A percentile compares a stretch with the other conserved stretches of the same genome.
These are phyloP conservation scores for Myriosclerotinia duriaeana DNA, from an alignment of 2,329 filamentous ascomycete species.

Conservation along the genomic window DNA sequence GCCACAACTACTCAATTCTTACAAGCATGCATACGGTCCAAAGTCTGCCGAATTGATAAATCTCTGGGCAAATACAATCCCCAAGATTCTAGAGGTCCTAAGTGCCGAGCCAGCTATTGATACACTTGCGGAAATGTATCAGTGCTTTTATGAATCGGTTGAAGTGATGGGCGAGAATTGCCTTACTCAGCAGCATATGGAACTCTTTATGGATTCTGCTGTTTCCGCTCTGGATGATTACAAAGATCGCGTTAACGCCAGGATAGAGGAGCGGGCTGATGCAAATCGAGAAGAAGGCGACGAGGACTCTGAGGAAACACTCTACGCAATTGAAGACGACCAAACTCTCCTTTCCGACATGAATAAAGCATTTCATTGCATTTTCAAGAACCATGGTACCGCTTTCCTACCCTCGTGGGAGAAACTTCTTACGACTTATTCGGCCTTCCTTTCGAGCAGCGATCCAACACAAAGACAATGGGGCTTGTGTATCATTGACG, in stretches of 20 bases:
- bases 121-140: constrained; percentile 97
- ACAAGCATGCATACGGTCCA: constrained; percentile 85
- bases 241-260: constrained; percentile 78
- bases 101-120: constrained; percentile 94
- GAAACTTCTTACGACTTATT: constrained; percentile 78
- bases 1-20: constrained; percentile 87
- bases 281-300: constrained; percentile 81
- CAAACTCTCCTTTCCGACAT: constrained; percentile 96
- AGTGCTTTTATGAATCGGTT: constrained; percentile 98
- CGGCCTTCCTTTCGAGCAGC: constrained; percentile 73
- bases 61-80: constrained; percentile 81
- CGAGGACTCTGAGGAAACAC: constrained; percentile 80
- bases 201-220: constrained; percentile 81
- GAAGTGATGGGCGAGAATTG: constrained; percentile 89
- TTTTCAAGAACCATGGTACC: constrained; percentile 93
- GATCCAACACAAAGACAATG: constrained; percentile 95
- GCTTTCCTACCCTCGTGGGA: constrained; percentile 88
- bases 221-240: constrained; percentile 89
- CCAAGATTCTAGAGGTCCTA: constrained; percentile 90
- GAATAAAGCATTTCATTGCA: constrained; percentile 99
- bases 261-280: constrained; percentile 76
- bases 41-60: constrained; percentile 75
- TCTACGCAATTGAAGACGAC: constrained; percentile 94
- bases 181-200: constrained; percentile 76
- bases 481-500: constrained; percentile 98